phyloP scores from a whole-genome alignment of 2,329 filamentous ascomycete genomes.

The Colletotrichum euphorbiae region DNA sequence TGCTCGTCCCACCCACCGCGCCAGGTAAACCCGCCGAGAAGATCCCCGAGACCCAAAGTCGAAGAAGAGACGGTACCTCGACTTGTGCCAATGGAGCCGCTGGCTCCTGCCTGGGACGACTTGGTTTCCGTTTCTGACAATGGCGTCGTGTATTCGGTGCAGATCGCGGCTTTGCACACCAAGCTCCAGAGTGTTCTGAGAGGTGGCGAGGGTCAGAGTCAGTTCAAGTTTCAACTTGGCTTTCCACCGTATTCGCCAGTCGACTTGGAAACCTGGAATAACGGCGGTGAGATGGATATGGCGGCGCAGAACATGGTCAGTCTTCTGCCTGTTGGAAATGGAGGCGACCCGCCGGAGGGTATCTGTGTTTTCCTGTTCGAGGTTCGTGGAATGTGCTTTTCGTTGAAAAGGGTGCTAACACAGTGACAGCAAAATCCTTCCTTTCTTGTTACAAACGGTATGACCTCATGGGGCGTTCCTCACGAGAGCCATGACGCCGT shows the following conservation, averaged over 20 bases:
- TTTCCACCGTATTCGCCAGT: conserved; percentile 54
- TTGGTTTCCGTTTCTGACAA: conserved; percentile 54
- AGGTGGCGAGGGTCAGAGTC: conserved; percentile 41
- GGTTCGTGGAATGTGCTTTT: conserved; percentile 49
- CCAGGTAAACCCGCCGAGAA: conserved; percentile 56
- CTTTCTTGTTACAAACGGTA: conserved; percentile 46
- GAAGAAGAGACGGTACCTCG: conserved; percentile 45
- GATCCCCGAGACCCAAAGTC: conserved; percentile 43
- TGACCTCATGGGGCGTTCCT: conserved; percentile 53
- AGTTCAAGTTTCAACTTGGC: conserved; percentile 50
- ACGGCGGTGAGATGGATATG: conserved; percentile 54
- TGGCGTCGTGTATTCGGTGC: conserved; percentile 52
- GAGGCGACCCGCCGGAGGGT: conserved; percentile 50
- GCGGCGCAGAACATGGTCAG: conserved; percentile 59
- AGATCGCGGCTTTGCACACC: conserved; percentile 60
- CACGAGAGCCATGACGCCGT: conserved; percentile 51
- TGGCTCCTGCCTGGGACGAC: conserved; percentile 64
- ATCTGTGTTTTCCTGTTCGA: conserved; percentile 66
- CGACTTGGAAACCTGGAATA: conserved; percentile 51
- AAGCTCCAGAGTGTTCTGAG: conserved; percentile 52
- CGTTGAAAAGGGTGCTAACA: not conserved
- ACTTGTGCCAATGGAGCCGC: conserved; percentile 53
- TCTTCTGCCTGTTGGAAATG: conserved; percentile 49
- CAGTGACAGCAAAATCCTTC: conserved; percentile 59
- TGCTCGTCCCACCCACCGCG: conserved; percentile 68